Evolutionary conservation across 768 basidiomycete species (phyloP), one percentile per base, ranked within the genome.

Genomic region (Vishniacozyma victoriae): DNA sequence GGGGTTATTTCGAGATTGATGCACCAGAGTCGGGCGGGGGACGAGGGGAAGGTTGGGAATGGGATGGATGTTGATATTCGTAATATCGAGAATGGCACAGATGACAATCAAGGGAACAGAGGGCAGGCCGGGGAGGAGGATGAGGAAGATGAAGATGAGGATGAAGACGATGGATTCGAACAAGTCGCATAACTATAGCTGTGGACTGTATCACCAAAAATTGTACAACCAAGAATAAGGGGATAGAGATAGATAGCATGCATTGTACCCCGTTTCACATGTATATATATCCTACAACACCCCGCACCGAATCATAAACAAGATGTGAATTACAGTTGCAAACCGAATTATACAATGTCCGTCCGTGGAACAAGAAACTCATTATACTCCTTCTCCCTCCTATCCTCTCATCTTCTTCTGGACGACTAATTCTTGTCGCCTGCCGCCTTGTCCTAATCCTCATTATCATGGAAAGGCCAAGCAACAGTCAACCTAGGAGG

Each of bases 1-100:
- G 46, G 24, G 27, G 55, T 48, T 31, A 18, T 64, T 2, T 46
- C 36, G 35, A 80, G 0, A 72, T 66, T 18, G 73, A 86, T 5
- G 73, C 88, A 38, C 80, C 85, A 58, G 80, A 86, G 11, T 19
- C 24, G 19, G 14, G 44, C 29, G 11, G 6, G 16, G 24, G 37
- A 23, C 18, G 40, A 22, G 5, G 23, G 12, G 40, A 12, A 41
- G 19, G 40, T 20, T 6, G 11, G 37, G 37, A 39, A 39, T 18
- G 18, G 18, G 37, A 18, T 9, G 18, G 37, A 18, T 9, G 37
- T 12, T 18, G 18, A 39, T 39, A 15, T 9, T 9, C 19, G 23
- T 42, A 7, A 23, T 22, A 12, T 19, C 41, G 12, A 20, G 40
- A 12, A 23, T 12, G 23, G 23, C 5, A 41, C 18, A 41, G 35